Conservation (phyloP, 179 eudicot species). For the Heliamphora ciliata region DNA sequence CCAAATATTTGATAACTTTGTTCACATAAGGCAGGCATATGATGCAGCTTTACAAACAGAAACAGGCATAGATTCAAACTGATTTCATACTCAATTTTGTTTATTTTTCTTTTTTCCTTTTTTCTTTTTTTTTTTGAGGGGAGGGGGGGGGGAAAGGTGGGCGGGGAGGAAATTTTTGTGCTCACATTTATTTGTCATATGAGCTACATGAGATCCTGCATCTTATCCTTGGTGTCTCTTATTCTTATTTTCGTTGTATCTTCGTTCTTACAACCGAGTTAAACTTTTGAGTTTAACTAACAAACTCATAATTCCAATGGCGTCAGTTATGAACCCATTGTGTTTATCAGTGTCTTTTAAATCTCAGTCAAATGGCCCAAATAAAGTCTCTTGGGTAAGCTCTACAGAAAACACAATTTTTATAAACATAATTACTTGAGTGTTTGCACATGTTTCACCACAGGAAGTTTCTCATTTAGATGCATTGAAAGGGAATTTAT, state of each 20-base stretch:
- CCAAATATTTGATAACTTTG: neutral
- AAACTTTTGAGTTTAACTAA: neutral
- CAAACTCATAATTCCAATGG: neutral
- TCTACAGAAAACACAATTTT: neutral
- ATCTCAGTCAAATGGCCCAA: neutral
- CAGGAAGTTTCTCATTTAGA: neutral
- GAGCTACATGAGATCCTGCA: neutral
- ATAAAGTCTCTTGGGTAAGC: neutral
- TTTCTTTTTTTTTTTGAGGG: neutral
- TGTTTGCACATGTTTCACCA: neutral
- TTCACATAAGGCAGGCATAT: neutral
- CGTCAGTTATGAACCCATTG: neutral
- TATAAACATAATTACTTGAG: neutral
- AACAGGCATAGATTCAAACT: neutral
- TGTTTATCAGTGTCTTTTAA: neutral
- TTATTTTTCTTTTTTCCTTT: neutral
- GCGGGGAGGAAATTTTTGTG: neutral
- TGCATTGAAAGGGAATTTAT: no score
- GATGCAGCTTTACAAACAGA: neutral
- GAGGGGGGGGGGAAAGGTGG: neutral
- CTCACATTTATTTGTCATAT: neutral
- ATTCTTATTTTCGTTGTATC: neutral
- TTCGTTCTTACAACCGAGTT: no score
- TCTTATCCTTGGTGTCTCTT: neutral
- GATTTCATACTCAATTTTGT: neutral